Percentiles rank a stretch among this genome's conserved stretches.
Conservation (phyloP, 495 filamentous ascomycete species). For the Bryoglossum gracile region DNA sequence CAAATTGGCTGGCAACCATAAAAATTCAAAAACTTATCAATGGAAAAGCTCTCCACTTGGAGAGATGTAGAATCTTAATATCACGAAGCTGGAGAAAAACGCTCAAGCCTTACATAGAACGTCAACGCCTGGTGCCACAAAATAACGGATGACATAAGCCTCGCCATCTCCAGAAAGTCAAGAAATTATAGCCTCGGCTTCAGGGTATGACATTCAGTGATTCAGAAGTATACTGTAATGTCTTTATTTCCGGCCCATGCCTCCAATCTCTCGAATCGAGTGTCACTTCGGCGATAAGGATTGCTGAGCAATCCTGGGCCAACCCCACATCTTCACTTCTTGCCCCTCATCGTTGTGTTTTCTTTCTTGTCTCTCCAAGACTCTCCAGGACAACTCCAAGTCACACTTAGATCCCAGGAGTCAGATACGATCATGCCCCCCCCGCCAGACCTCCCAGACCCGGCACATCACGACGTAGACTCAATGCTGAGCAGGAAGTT, state of each 20-base stretch:
- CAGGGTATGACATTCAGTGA: no score
- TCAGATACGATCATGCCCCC: conserved; percentile 18
- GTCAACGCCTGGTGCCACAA: no score
- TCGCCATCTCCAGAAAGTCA: no score
- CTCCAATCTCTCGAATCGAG: background rate
- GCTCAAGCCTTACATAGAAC: no score
- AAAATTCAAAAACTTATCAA: no score
- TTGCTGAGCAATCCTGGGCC: conserved; percentile 1
- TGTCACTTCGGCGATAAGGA: conserved; percentile 2
- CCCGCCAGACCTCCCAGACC: conserved; percentile 37
- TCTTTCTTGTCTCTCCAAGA: background rate
- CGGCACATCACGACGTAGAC: conserved; percentile 51
- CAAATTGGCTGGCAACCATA: no score
- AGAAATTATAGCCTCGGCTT: no score
- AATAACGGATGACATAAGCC: no score
- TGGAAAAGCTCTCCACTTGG: no score
- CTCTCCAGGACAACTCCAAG: background rate
- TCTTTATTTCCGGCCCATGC: conserved; percentile 1
- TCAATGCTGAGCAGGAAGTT: conserved; percentile 83
- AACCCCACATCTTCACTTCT: background rate
- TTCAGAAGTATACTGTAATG: no score
- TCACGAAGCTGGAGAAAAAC: no score
- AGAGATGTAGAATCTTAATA: no score
- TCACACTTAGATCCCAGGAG: background rate
- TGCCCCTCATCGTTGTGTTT: conserved; percentile 3